A percentile compares a stretch with the other conserved stretches of the same genome.
Evolutionary conservation across 1,284 basidiomycete species (phyloP).

Genomic region (Fomitopsis pinicola): DNA sequence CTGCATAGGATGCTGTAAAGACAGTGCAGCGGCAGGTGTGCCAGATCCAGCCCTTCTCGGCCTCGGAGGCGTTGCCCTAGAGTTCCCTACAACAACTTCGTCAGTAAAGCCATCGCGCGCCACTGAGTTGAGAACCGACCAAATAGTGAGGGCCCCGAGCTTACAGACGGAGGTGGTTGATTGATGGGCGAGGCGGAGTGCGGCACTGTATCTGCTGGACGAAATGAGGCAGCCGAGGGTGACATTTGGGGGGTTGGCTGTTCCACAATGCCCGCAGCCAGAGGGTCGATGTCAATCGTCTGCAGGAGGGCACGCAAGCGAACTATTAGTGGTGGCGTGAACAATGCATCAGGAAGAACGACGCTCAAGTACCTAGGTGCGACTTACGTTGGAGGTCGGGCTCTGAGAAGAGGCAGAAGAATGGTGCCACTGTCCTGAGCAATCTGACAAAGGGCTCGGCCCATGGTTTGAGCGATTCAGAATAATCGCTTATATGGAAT

Average conservation of each 20-base stretch:
- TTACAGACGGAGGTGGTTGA: not conserved
- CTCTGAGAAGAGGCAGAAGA: constrained; percentile 14
- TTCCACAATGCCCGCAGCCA: not conserved
- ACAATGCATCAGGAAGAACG: not conserved
- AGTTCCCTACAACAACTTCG: not conserved
- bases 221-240: not conserved
- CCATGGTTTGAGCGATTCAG: constrained; percentile 11
- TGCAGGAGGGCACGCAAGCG: constrained; percentile 1
- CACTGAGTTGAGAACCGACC: not conserved
- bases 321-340: not conserved
- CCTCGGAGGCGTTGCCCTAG: not conserved
- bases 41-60: not conserved
- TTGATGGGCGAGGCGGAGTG: not conserved
- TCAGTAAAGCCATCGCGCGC: not conserved
- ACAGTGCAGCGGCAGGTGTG: not conserved
- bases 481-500: constrained; percentile 9
- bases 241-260: not conserved
- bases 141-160: too few species aligned
- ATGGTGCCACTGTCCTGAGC: constrained; percentile 14
- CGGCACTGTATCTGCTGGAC: not conserved
- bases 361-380: not conserved
- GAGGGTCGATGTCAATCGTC: not conserved
- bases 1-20: not conserved
- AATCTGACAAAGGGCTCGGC: constrained; percentile 14
- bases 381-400: constrained; percentile 13